Base-by-base conservation (phyloP, 73 alveolate genomes). In the Paramecium bursaria region DNA sequence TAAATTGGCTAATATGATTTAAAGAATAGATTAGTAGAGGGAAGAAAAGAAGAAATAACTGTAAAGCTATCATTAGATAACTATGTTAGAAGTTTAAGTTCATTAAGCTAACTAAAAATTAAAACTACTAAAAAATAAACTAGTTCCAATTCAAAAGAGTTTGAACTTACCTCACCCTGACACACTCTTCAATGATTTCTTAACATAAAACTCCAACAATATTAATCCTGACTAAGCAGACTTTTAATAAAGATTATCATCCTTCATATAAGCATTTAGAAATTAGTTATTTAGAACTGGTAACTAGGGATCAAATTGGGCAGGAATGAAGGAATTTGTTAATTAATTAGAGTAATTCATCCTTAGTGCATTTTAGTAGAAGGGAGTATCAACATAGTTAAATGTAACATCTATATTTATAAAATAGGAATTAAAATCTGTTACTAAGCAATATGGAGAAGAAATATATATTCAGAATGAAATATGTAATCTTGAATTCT, bases 1-100 rank as follows among this genome's bases (percentile, higher is more conserved):
- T 75, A 88, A 10, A 75, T 86, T 39, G 92, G 94, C 44, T 52
- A 90, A 35, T 88, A 90, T 73, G 80, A 93, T 75, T 57, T 85
- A 25, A 75, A 22, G 53, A 92, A 82, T 53, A 91, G 90, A n/a
- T 74, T 31, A 46, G 93, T 91, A 67, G 75, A 91, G 92, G 88
- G 94, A 50, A 86, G 86, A 31, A 50, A 53, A 19, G 91, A 39
- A 67, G 21, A 11, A 35, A 39, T 21, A 67, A 67, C 33, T 67
- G 11, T 26, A 57, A 4, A 39, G 22, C 11, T 39, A 35, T 2
- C 82, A 67, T 67, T 35, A 67, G 44, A 57, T 47, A 35, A 35
- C 82, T 15, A 39, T 67, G 30, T 14, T 67, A 3, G 82, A 67
- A 39, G 82, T 67, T 0, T 26, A 67, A 42, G 22, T 67, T 19